These are phyloP conservation scores for Ophiostoma triangulosporum DNA, from an alignment of 2,329 filamentous ascomycete genomes.

Conservation along the genomic window DNA sequence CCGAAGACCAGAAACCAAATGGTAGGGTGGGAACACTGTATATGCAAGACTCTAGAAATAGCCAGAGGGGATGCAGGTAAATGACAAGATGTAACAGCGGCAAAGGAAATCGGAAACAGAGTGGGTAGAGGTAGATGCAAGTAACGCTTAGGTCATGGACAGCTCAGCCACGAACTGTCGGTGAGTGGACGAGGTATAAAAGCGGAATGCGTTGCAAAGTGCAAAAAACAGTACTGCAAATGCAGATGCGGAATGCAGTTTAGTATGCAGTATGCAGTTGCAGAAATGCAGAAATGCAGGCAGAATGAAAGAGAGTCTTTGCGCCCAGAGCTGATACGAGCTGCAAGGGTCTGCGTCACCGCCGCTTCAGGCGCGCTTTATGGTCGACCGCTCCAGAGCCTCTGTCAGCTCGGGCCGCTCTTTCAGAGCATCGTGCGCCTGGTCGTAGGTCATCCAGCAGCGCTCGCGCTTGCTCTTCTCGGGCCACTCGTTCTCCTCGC, in stretches of 20 bases:
- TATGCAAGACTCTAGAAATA: neutral
- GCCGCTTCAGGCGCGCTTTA: constrained; percentile 27
- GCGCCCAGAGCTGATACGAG: neutral
- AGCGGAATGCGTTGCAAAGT: neutral
- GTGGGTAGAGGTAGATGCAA: neutral
- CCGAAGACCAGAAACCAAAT: neutral
- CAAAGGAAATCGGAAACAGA: neutral
- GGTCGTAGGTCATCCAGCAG: constrained; percentile 74
- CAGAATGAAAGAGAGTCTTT: neutral
- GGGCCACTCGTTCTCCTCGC: constrained; percentile 80
- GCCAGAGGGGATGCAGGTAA: neutral
- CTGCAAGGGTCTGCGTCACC: neutral
- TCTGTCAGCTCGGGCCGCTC: constrained; percentile 77
- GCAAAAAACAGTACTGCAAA: neutral
- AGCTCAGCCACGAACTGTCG: too few relatives aligned
- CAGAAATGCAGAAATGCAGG: neutral
- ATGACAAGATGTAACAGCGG: neutral
- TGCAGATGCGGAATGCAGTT: too few relatives aligned
- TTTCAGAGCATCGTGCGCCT: constrained; percentile 66
- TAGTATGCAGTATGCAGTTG: too few relatives aligned
- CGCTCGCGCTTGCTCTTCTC: constrained; percentile 85
- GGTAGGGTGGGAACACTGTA: neutral
- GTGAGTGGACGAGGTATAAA: neutral
- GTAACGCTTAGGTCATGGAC: neutral
- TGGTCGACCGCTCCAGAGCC: constrained; percentile 68